A percentile compares a stretch with the other conserved stretches of the same genome.
Conservation (phyloP, 106 monocot species). For the Phalaenopsis aphrodite region DNA sequence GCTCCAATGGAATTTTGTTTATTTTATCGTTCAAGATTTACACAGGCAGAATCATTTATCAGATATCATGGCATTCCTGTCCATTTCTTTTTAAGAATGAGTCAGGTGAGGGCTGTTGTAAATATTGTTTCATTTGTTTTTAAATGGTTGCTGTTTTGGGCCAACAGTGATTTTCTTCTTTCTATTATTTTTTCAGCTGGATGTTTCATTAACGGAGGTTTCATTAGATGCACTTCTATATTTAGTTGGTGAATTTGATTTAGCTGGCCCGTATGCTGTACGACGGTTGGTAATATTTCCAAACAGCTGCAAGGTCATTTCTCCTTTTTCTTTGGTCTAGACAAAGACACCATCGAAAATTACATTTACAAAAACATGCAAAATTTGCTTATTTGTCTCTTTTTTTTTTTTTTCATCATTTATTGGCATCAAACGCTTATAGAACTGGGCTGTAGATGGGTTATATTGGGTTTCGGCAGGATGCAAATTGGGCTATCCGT, state of each 20-base stretch:
- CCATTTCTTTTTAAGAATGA: constrained; percentile 40
- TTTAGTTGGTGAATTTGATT: constrained; percentile 48
- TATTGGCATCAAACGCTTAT: neutral
- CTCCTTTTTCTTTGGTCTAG: neutral
- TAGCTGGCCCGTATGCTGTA: constrained; percentile 68
- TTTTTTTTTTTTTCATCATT: neutral
- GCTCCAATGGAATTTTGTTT: constrained; percentile 41
- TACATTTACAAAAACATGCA: neutral
- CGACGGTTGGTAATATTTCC: constrained; percentile 52
- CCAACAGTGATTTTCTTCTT: neutral
- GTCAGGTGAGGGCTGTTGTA: constrained; percentile 40
- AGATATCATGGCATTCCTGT: constrained; percentile 25
- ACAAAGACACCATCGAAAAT: neutral
- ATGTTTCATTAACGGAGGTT: constrained; percentile 49
- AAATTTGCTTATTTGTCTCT: neutral
- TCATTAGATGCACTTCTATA: constrained; percentile 72
- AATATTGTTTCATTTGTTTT: neutral
- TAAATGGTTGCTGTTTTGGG: constrained; percentile 5
- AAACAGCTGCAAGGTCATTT: constrained; percentile 74
- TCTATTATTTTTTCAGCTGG: constrained; percentile 33
- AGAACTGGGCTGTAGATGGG: neutral
- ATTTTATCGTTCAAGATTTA: constrained; percentile 50
- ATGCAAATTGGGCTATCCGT: neutral
- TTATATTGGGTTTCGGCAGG: neutral
- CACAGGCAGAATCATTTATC: constrained; percentile 13